These are phyloP conservation scores for Pythium monospermum DNA, from an alignment of 352 stramenopile genomes.

Conservation along the genomic window DNA sequence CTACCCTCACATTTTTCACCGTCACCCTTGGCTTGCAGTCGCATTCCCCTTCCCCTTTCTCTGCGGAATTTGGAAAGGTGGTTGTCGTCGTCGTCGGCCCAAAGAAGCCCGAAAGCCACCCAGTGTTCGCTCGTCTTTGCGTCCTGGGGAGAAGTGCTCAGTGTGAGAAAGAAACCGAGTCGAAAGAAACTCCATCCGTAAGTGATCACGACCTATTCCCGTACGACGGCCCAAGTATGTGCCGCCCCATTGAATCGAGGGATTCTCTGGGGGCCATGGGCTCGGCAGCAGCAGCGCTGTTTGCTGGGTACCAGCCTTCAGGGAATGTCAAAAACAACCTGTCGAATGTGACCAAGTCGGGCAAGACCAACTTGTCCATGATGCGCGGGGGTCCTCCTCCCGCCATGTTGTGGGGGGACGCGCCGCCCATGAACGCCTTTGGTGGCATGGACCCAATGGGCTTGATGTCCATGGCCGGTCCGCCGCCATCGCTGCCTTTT, in stretches of 20 bases:
- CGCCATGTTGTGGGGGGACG: slow-evolving; percentile 21
- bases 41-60: slow-evolving; percentile 1
- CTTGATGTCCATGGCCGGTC: slow-evolving; percentile 58
- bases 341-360: slow-evolving; percentile 9
- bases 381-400: background rate
- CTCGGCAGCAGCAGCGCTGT: slow-evolving; percentile 62
- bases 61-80: slow-evolving; percentile 1
- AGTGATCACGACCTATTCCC: slow-evolving; percentile 17
- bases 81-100: background rate
- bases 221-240: slow-evolving; percentile 40
- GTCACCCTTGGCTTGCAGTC: background rate
- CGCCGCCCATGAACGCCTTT: slow-evolving; percentile 20
- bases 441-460: slow-evolving; percentile 40
- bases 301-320: slow-evolving; percentile 66
- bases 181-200: slow-evolving; percentile 6
- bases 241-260: slow-evolving; percentile 77
- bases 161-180: slow-evolving; percentile 27
- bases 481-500: slow-evolving; percentile 58
- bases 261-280: slow-evolving; percentile 81
- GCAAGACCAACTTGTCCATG: slow-evolving; percentile 9
- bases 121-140: slow-evolving; percentile 17
- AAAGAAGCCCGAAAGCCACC: background rate
- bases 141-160: slow-evolving; percentile 15
- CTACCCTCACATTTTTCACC: background rate
- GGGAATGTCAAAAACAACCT: slow-evolving; percentile 25